These are phyloP conservation scores for Tolypocladium tropicale DNA, from an alignment of 2,329 filamentous ascomycete species.

Conservation along the genomic window DNA sequence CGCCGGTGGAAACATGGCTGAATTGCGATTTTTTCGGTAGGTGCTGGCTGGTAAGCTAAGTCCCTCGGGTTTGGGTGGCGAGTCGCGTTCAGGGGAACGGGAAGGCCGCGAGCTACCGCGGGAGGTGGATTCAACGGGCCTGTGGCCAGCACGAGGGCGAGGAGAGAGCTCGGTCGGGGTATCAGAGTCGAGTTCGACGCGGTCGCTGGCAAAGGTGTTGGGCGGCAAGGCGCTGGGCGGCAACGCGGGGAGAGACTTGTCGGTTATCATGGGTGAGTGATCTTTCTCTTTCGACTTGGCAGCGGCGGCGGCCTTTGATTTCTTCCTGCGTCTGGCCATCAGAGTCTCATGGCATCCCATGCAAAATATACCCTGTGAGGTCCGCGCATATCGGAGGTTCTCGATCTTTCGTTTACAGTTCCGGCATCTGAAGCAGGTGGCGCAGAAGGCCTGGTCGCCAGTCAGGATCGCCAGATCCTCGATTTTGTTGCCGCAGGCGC, in stretches of 20 bases:
- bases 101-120: slow-evolving; percentile 41
- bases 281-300: slow-evolving; percentile 55
- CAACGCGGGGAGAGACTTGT: slow-evolving; percentile 88
- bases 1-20: slow-evolving; percentile 47
- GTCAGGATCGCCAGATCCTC: slow-evolving; percentile 96
- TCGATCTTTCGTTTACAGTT: slow-evolving; percentile 99
- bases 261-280: slow-evolving; percentile 57
- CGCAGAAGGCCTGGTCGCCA: slow-evolving; percentile 95
- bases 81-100: slow-evolving; percentile 44
- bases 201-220: slow-evolving; percentile 50
- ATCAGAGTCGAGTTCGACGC: slow-evolving; percentile 52
- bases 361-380: slow-evolving; percentile 97
- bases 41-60: slow-evolving; percentile 63
- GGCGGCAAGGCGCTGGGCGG: slow-evolving; percentile 63
- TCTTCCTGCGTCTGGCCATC: slow-evolving; percentile 87
- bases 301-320: slow-evolving; percentile 55
- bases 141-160: slow-evolving; percentile 41
- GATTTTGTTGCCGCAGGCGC: slow-evolving; percentile 92
- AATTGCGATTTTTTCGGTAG: slow-evolving; percentile 71
- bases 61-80: slow-evolving; percentile 37
- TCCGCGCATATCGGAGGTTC: slow-evolving; percentile 93
- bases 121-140: slow-evolving; percentile 43
- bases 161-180: slow-evolving; percentile 62
- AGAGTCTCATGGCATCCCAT: slow-evolving; percentile 98
- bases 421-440: slow-evolving; percentile 90